Base-by-base conservation (phyloP, 805 yeast genomes). In the Wickerhamiella vanderwaltii region DNA sequence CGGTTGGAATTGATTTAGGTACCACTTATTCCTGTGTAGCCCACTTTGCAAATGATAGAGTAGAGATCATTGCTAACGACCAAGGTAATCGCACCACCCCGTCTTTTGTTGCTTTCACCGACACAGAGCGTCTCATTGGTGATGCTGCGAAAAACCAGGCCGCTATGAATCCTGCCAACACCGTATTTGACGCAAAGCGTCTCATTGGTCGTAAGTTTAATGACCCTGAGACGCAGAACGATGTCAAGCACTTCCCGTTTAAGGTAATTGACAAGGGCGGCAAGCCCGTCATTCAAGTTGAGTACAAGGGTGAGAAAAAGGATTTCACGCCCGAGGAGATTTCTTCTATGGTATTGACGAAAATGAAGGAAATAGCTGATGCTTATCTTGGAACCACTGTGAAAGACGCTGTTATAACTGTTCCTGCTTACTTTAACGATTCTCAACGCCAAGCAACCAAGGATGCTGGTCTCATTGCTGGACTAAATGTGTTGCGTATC, bases 41-140 rank as follows among this genome's bases (percentile, higher is more conserved):
- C 58, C 86, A 75, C 64, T 77, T 73, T 63, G 63, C 79, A 39
- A 80, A 81, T 56, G 93, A 83, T 60, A 72, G 94, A 56, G 96
- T 87, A 46, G 96, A 88, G 60, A 87, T 87, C 59, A 77, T 87
- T 58, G 95, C 96, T 56, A 87, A 87, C 61, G 95, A 87, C 65
- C 96, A 88, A 70, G 97, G 97, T 72, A 87, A 88, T 74, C 82
- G 96, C 72, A 88, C 94, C 48, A 87, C 96, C 15, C 96, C 96
- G 28, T 86, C 96, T 26, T 87, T 82, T 62, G 96, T 88, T 48
- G 95, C 94, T 40, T 87, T 87, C 75, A 85, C 94, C 23, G 95
- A 85, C 60, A 73, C 87, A 30, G 97, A 88, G 69, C 80, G 95
- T 69, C 72, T 86, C 57, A 86, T 86, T 55, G 95, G 95, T 65